Evolutionary conservation across 2,329 filamentous ascomycete species (phyloP), one percentile per base, ranked within the genome.

Genomic region (Aspergillus floridensis): DNA sequence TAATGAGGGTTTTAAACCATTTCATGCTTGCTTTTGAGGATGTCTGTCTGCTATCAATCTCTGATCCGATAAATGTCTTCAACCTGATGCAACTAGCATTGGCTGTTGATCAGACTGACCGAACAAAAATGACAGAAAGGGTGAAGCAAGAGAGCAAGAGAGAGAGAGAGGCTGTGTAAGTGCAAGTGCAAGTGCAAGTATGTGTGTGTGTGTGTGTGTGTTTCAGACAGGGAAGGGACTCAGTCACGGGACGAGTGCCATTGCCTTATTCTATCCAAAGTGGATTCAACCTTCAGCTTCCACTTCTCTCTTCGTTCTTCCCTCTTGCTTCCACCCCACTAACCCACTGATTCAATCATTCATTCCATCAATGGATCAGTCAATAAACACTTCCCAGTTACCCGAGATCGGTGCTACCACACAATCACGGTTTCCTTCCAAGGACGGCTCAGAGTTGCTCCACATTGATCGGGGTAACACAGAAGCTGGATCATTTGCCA

Each of bases 401-500:
- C 38, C 38, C 38, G 38, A 44, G 14, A 44, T 44, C 38, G 38
- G 38, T 44, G 3, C 38, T 44, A 44, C 38, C 38, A 44, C 38
- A 44, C 16, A 16, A 44, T 44, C 38, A 44, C 32, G 11, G 32
- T 3, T 12, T 6, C n/a, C 38, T 44, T 16, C 38, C 14, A 12
- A 16, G 38, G 38, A 44, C 38, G 38, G 38, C 38, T 44, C 38
- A n/a, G 8, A 44, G n/a, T 44, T 44, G 38, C 38, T 44, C 16
- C 38, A 44, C n/a, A 44, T 44, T 44, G n/a, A 44, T 44, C 16
- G n/a, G n/a, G 52, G 53, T 55, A 12, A 29, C 53, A 55, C 53
- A 55, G 47, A 21, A 31, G 53, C 53, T 55, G 53, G 41, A 55
- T 55, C 53, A 47, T 55, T 46, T 55, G 53, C 41, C 41, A 31